phyloP scores from a whole-genome alignment of 257 asterid genomes.

The Solanum peruvianum region DNA sequence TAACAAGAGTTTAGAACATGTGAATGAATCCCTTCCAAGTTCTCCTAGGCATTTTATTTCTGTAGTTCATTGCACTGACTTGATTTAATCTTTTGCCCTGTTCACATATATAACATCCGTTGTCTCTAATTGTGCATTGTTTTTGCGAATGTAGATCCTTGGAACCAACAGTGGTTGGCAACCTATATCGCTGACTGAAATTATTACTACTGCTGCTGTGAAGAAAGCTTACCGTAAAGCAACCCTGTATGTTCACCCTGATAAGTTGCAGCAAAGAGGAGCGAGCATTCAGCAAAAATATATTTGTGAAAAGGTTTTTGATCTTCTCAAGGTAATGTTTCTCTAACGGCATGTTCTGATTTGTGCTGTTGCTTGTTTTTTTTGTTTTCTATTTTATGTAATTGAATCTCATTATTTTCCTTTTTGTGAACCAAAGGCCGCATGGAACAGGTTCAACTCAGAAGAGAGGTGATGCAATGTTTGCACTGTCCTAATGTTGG shows the following conservation, averaged over 20 bases:
- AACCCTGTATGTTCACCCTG: conserved; percentile 94
- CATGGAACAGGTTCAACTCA: conserved; percentile 91
- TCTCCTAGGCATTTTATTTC: background rate
- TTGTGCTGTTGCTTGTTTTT: background rate
- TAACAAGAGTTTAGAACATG: background rate
- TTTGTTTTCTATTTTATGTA: background rate
- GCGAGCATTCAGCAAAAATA: conserved; percentile 90
- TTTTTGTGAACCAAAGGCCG: conserved; percentile 46
- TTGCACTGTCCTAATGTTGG: background rate
- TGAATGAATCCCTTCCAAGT: background rate
- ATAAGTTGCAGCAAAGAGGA: conserved; percentile 92
- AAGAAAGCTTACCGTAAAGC: conserved; percentile 93
- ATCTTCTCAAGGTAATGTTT: conserved; percentile 75
- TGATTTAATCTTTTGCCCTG: background rate
- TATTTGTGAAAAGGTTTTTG: conserved; percentile 87
- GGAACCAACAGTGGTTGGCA: conserved; percentile 91
- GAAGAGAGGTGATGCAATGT: conserved; percentile 67
- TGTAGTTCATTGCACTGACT: background rate
- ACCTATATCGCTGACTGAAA: conserved; percentile 73
- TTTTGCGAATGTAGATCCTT: conserved; percentile 50
- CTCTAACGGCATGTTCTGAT: background rate
- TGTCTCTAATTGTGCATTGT: background rate
- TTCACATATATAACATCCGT: background rate
- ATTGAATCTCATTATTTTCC: background rate
- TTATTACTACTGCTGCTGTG: conserved; percentile 66